Evolutionary conservation across 2,329 filamentous ascomycete genomes (phyloP).

Genomic region (Phyllosticta citrichinensis): DNA sequence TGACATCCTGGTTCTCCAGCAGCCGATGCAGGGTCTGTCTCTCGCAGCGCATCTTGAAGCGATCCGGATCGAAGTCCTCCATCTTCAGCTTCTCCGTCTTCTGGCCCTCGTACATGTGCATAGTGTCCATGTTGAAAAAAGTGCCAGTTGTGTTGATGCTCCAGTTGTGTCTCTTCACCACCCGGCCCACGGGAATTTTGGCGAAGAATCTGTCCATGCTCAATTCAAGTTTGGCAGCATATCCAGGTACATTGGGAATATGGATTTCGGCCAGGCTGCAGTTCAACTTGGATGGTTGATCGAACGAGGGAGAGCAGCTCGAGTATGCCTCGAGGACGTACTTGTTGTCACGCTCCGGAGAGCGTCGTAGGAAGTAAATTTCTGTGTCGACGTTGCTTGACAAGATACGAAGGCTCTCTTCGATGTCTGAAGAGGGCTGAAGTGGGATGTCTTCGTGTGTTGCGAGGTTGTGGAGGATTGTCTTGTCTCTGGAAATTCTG

Average conservation of each 20-base stretch:
- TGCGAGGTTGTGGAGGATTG: conserved; percentile 29
- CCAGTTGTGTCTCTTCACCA: conserved; percentile 49
- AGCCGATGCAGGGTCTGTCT: conserved; percentile 53
- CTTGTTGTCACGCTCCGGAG: conserved; percentile 18
- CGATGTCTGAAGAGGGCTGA: conserved; percentile 21
- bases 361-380: conserved; percentile 48
- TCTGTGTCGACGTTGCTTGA: conserved; percentile 49
- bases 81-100: conserved; percentile 14
- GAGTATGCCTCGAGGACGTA: conserved; percentile 49
- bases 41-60: conserved; percentile 43
- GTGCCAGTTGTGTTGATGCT: conserved; percentile 32
- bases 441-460: conserved; percentile 36
- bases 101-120: conserved; percentile 34
- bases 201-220: conserved; percentile 55
- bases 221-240: conserved; percentile 44
- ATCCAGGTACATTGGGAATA: conserved; percentile 44
- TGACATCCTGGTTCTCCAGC: conserved; percentile 31
- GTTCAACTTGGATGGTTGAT: conserved; percentile 45
- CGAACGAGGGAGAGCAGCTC: conserved; percentile 48
- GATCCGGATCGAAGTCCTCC: conserved; percentile 1
- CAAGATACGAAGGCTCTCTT: conserved; percentile 38
- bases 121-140: conserved; percentile 33
- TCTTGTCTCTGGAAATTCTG: conserved; percentile 10
- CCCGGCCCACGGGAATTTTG: conserved; percentile 41
- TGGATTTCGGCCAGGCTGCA: conserved; percentile 47